These are phyloP conservation scores for Rachicladosporium sp. DNA, from an alignment of 2,329 filamentous ascomycete genomes.

Conservation along the genomic window DNA sequence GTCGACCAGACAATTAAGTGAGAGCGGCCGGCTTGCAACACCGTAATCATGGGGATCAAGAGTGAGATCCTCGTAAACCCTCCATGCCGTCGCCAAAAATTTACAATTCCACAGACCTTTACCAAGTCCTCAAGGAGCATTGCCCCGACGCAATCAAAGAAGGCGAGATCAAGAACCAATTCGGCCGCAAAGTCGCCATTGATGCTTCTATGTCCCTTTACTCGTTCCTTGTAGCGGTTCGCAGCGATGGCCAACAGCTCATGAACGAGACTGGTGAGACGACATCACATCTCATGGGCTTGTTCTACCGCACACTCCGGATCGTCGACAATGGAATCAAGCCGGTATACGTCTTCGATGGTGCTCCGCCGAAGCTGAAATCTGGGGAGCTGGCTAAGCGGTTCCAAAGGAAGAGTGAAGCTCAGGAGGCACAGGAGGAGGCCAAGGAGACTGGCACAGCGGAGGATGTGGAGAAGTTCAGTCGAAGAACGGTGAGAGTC, in stretches of 20 bases:
- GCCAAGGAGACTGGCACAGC: slow-evolving; percentile 95
- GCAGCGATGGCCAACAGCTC: slow-evolving; percentile 90
- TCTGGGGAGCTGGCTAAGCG: slow-evolving; percentile 93
- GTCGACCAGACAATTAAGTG: too few species aligned
- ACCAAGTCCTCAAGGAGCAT: slow-evolving; percentile 45
- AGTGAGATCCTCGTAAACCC: too few species aligned
- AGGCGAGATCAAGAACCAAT: slow-evolving; percentile 97
- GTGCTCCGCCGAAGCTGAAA: slow-evolving; percentile 92
- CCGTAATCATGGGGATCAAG: too few species aligned
- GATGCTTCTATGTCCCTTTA: slow-evolving; percentile 87
- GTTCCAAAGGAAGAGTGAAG: slow-evolving; percentile 88
- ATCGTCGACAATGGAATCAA: slow-evolving; percentile 99
- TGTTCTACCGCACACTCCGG: slow-evolving; percentile 97
- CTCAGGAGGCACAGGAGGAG: slow-evolving; percentile 79
- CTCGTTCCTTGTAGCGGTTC: slow-evolving; percentile 94
- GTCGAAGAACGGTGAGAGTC: slow-evolving; percentile 78
- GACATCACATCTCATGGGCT: slow-evolving; percentile 95
- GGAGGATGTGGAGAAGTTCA: slow-evolving; percentile 95
- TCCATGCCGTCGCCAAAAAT: too few species aligned
- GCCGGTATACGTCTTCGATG: slow-evolving; percentile 94
- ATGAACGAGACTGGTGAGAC: slow-evolving; percentile 93
- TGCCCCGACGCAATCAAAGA: slow-evolving; percentile 92
- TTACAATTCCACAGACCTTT: slow-evolving; percentile 24
- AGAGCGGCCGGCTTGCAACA: too few species aligned
- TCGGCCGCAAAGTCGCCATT: slow-evolving; percentile 73